Evolutionary conservation across 352 stramenopile genomes (phyloP).

Genomic region (Lagenidium sp.): DNA sequence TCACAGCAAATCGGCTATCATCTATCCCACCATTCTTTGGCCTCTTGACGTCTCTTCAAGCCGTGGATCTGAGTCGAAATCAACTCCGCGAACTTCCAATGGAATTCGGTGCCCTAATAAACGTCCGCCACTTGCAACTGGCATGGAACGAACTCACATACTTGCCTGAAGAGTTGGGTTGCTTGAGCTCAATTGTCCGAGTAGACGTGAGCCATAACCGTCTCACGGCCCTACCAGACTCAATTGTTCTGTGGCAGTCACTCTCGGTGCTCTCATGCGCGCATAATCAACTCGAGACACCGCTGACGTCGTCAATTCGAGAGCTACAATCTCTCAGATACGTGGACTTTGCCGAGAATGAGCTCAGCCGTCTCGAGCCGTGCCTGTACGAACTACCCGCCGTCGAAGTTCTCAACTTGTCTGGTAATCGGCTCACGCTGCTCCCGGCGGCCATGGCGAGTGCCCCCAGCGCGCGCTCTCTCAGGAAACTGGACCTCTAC

Average conservation of each 20-base stretch:
- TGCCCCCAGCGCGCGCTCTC: conserved; percentile 1
- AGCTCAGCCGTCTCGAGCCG: conserved; percentile 29
- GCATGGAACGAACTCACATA: conserved; percentile 44
- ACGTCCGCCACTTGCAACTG: conserved; percentile 39
- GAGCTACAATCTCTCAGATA: conserved; percentile 29
- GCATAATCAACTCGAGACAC: conserved; percentile 35
- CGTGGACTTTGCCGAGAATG: conserved; percentile 49
- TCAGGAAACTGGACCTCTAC: conserved; percentile 57
- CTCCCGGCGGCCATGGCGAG: conserved; percentile 33
- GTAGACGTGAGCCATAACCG: conserved; percentile 50
- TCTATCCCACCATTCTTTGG: conserved; percentile 33
- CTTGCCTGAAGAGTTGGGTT: conserved; percentile 58
- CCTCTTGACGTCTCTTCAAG: conserved; percentile 20
- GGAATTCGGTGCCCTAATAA: conserved; percentile 37
- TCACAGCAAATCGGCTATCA: conserved; percentile 42
- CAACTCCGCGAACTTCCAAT: conserved; percentile 27
- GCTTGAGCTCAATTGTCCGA: conserved; percentile 21
- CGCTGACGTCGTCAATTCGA: conserved; percentile 22
- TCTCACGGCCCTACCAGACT: conserved; percentile 27
- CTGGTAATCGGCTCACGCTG: conserved; percentile 32
- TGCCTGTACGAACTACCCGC: conserved; percentile 34
- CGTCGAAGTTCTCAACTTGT: conserved; percentile 47
- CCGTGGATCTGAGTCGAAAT: conserved; percentile 32
- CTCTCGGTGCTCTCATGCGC: conserved; percentile 33
- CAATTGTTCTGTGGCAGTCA: conserved; percentile 34